Evolutionary conservation across 345 rosid genomes (phyloP).

Genomic region (Pelargonium nanum): DNA sequence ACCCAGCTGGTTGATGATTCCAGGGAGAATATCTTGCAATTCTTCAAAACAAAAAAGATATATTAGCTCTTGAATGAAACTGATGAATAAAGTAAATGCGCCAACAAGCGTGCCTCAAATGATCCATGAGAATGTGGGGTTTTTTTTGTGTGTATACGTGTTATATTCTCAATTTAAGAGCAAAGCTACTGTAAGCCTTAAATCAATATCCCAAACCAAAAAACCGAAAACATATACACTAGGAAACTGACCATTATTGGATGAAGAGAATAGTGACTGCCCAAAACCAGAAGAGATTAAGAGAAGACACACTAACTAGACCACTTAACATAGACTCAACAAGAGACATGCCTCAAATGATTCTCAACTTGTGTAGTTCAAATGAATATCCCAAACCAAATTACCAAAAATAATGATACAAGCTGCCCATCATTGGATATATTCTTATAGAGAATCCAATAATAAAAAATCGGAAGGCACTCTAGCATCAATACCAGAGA

Average conservation of each 20-base stretch:
- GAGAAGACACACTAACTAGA: neutral
- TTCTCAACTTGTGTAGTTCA: no score
- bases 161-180: neutral
- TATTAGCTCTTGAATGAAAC: neutral
- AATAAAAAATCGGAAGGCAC: no score
- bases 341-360: no score
- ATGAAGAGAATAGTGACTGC: neutral
- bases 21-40: constrained; percentile 89
- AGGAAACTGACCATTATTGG: neutral
- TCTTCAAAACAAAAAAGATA: constrained; percentile 26
- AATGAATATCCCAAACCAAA: no score
- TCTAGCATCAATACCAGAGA: no score
- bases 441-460: no score
- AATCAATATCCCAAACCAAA: neutral
- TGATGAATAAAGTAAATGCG: no score
- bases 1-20: constrained; percentile 84
- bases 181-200: neutral
- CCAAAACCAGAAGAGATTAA: neutral
- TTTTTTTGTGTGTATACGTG: neutral
- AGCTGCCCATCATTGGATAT: no score
- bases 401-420: no score
- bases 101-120: neutral
- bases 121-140: neutral
- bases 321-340: neutral
- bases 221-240: neutral